Base-by-base conservation (phyloP, 768 basidiomycete species). In the Amanita inopinata region DNA sequence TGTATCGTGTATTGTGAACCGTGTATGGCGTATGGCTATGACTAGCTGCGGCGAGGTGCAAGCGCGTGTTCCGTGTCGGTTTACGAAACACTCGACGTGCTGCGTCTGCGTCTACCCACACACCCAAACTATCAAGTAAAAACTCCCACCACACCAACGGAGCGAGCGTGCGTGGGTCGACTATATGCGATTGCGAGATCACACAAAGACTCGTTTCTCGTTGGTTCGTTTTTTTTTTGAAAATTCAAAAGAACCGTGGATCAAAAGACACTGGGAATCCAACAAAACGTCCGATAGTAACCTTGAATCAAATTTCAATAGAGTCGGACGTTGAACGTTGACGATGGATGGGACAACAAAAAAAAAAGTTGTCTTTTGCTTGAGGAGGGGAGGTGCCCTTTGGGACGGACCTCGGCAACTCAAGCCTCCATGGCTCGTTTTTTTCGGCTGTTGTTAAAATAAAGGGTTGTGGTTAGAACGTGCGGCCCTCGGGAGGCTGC, bases 341-440 rank as follows among this genome's bases (percentile, higher is more conserved):
- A 5, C 9, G 18, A 19, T 9, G 20, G 5, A 18, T 19, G n/a
- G 18, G 18, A 37, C 4, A 20, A 37, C 6, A 17, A 20, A 17
- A n/a, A 14, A 39, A 39, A 24, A 25, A 22, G 23, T 12, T 2
- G 2, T 22, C 3, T 12, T 27, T 33, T 70, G 63, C 67, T 70
- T 71, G 74, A 79, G 69, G 59, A 71, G 67, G 65, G 66, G 70
- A 79, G 73, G 74, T 76, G 65, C 6, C 31, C 40, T 20, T 37
- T 59, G 57, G 75, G 78, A 30, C 25, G n/a, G n/a, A 76, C 78
- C 81, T 74, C 77, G 59, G 76, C 70, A 69, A 63, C 78, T 86
- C 81, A 85, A 78, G 77, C 74, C 59, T 69, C 66, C 83, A 84
- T 84, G 66, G 61, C 53, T 59, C 44, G 40, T 28, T 34, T 25